Evolutionary conservation across 2,329 filamentous ascomycete genomes (phyloP), one percentile per base, ranked within the genome.

Genomic region (Trichoderma atrobrunneum): DNA sequence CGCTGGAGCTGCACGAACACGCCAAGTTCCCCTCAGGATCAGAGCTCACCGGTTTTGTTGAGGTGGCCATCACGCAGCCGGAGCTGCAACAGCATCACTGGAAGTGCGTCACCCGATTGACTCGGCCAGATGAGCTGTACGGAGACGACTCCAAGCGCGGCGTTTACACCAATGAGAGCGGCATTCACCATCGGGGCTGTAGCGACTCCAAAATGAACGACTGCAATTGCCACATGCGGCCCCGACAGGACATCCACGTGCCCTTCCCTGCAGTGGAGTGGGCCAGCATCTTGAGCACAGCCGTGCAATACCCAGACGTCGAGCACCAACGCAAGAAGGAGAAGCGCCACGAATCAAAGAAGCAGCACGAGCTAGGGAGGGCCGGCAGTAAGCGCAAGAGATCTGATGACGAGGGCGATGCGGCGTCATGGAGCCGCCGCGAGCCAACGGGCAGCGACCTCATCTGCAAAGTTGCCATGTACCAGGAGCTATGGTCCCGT

Each of bases 401-500:
- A 18, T 81, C 80, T 11, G 81, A 83, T 72, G 81, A 82, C 70
- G 81, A 83, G 54, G 81, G 81, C 14, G 81, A 83, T 72, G 81
- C 81, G 5, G 80, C 81, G 7, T 80, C 81, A 1, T 83, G 81
- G 81, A 77, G 80, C 6, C 79, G 81, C 2, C 80, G 81, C 7
- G 81, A 83, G 72, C 78, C 77, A 26, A 85, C 86, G 1, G 85
- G 86, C 74, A 87, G 87, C 76, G 87, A 90, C 57, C 83, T 90
- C 71, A 85, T 91, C 66, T 84, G 86, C 74, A 86, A 87, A 78
- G 88, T 91, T 60, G 88, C 88, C 78, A 91, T 91, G 89, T 89
- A 90, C 78, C 89, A 91, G 78, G 89, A 91, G 81, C 84, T 91
- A 43, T 90, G 87, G 85, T 90, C 88, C 4, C 81, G 81, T 74